Conservation (phyloP, 345 rosid species). For the Orychophragmus violaceus region DNA sequence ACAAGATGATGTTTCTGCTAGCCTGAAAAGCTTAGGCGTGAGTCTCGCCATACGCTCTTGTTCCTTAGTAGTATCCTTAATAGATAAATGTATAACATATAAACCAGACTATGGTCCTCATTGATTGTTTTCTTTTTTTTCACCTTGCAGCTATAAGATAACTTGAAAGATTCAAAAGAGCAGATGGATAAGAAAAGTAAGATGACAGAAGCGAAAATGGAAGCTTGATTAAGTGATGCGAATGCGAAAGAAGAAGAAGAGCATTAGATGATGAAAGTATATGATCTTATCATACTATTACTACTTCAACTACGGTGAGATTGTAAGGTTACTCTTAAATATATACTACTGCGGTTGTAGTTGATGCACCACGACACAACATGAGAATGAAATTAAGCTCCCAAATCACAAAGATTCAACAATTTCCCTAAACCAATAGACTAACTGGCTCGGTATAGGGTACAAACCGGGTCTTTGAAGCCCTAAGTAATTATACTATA, state of each 20-base stretch:
- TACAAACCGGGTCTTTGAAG: neutral
- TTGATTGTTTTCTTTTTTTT: neutral
- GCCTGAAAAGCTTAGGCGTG: conserved; percentile 65
- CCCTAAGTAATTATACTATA: neutral
- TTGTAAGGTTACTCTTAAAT: conserved; percentile 12
- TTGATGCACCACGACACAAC: neutral
- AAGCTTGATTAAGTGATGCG: conserved; percentile 17
- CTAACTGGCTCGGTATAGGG: neutral
- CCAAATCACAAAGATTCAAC: neutral
- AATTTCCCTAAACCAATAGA: neutral
- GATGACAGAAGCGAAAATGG: conserved; percentile 31
- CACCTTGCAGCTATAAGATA: conserved; percentile 53
- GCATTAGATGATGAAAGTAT: conserved; percentile 17
- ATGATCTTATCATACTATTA: neutral
- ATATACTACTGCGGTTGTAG: conserved; percentile 5
- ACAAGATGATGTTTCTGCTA: conserved; percentile 66
- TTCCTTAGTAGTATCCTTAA: neutral
- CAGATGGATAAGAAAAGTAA: conserved; percentile 24
- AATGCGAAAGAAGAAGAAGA: conserved; percentile 27
- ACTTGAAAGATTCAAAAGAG: conserved; percentile 37
- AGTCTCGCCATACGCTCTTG: neutral
- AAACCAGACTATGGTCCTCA: neutral
- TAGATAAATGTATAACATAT: neutral
- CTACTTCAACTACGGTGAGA: conserved; percentile 6
- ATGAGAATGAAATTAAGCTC: neutral